Conservation (phyloP, 192 early-diverging fungal genomes). For the Dimargaris cristalligena region DNA sequence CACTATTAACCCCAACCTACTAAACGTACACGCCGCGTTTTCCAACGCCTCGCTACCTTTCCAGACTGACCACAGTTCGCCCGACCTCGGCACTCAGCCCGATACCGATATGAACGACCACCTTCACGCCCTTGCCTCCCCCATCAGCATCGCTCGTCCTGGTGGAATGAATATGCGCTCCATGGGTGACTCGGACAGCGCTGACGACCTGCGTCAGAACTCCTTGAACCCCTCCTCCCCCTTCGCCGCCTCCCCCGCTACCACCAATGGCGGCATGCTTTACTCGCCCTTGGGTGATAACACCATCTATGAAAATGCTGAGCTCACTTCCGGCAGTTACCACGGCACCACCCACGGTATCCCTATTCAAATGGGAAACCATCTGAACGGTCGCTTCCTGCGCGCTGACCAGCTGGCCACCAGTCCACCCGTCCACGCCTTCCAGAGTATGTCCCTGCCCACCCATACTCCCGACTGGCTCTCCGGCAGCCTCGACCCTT, state of each 20-base stretch:
- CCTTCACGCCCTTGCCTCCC: conserved; percentile 19
- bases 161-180: neutral
- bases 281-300: conserved; percentile 1
- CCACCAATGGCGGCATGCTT: neutral
- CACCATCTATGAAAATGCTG: neutral
- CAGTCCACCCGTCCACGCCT: conserved; percentile 17
- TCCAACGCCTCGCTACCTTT: conserved; percentile 23
- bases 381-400: neutral
- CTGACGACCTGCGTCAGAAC: conserved; percentile 7
- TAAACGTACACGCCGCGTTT: conserved; percentile 21
- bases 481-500: conserved; percentile 17
- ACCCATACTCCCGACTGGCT: conserved; percentile 31
- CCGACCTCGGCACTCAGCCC: conserved; percentile 18
- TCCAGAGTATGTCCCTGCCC: conserved; percentile 43
- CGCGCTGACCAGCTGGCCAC: conserved; percentile 18
- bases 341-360: conserved; percentile 15
- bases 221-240: conserved; percentile 5
- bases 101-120: conserved; percentile 21
- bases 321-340: conserved; percentile 16
- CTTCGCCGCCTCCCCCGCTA: conserved; percentile 2
- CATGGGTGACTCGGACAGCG: conserved; percentile 3
- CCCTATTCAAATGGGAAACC: conserved; percentile 22
- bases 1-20: conserved; percentile 25
- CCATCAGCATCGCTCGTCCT: conserved; percentile 26
- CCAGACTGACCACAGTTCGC: conserved; percentile 21